These are phyloP conservation scores for Penicillium cinerascens DNA, from an alignment of 495 filamentous ascomycete genomes.

Conservation along the genomic window DNA sequence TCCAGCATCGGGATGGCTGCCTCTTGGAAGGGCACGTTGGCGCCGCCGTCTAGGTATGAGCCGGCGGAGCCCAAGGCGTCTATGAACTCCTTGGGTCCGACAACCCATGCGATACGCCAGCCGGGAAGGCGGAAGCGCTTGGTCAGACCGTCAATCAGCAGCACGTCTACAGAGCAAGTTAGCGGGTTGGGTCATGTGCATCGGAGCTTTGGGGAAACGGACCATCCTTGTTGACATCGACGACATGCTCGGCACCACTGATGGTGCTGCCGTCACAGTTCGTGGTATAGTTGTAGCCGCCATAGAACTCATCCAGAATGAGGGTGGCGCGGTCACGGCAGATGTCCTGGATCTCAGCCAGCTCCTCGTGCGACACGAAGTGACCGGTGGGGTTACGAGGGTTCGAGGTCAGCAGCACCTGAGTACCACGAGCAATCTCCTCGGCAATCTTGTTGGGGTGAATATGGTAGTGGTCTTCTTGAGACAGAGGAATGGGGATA, in stretches of 20 bases:
- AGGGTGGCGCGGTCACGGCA: constrained; percentile 86
- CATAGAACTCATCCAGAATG: constrained; percentile 96
- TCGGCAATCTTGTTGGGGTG: constrained; percentile 88
- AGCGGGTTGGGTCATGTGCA: background rate
- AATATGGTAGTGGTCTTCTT: constrained; percentile 85
- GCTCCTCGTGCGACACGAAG: constrained; percentile 73
- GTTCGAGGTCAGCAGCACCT: constrained; percentile 93
- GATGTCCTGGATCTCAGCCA: constrained; percentile 86
- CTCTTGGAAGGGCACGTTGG: constrained; percentile 93
- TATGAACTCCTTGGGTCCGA: constrained; percentile 96
- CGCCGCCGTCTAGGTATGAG: constrained; percentile 92
- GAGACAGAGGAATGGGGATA: constrained; percentile 79
- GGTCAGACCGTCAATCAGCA: constrained; percentile 93
- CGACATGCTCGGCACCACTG: constrained; percentile 79
- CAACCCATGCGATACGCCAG: constrained; percentile 94
- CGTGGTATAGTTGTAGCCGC: constrained; percentile 90
- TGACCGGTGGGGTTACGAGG: constrained; percentile 93
- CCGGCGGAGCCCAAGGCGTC: constrained; percentile 90
- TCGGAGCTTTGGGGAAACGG: constrained; percentile 1
- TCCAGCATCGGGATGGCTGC: constrained; percentile 91
- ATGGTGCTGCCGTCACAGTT: constrained; percentile 87
- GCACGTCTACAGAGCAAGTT: constrained; percentile 54
- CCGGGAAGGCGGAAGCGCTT: constrained; percentile 96
- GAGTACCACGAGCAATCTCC: constrained; percentile 81
- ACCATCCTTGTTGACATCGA: constrained; percentile 64